phyloP scores from a whole-genome alignment of 1,284 basidiomycete genomes.

The Trametes versicolor region DNA sequence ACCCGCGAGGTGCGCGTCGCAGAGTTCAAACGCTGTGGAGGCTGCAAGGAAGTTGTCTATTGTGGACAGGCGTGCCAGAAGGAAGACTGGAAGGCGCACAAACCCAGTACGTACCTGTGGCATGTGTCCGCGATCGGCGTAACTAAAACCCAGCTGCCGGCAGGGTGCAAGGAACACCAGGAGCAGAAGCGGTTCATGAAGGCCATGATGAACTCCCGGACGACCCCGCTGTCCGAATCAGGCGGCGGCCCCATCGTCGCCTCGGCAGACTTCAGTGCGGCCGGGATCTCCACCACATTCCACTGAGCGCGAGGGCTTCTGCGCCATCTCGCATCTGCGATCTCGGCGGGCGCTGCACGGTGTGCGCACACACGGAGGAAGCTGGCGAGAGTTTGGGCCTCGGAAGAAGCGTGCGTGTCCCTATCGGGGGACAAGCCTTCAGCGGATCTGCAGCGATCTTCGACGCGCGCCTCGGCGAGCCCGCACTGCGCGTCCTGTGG shows the following conservation, averaged over 20 bases:
- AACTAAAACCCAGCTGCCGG: constrained; percentile 12
- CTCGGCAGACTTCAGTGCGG: constrained; percentile 32
- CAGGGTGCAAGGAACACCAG: constrained; percentile 36
- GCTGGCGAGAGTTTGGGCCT: constrained; percentile 34
- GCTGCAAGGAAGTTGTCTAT: constrained; percentile 47
- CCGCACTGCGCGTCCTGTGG: constrained; percentile 8
- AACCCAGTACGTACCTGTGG: constrained; percentile 39
- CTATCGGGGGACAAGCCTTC: constrained; percentile 18
- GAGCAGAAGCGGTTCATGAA: constrained; percentile 31
- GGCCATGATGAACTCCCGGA: constrained; percentile 29
- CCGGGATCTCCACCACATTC: constrained; percentile 32
- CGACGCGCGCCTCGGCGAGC: constrained; percentile 28
- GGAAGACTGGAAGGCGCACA: constrained; percentile 51
- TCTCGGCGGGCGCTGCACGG: constrained; percentile 19
- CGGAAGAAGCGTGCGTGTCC: constrained; percentile 33
- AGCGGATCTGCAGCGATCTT: constrained; percentile 32
- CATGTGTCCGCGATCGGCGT: constrained; percentile 31
- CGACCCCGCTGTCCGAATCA: neutral
- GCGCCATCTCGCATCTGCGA: constrained; percentile 12
- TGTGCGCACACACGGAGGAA: constrained; percentile 12
- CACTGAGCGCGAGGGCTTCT: constrained; percentile 13
- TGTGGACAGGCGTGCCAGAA: constrained; percentile 52
- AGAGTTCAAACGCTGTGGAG: constrained; percentile 42
- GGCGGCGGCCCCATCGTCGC: constrained; percentile 29
- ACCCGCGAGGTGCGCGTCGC: constrained; percentile 35